phyloP scores from a whole-genome alignment of 352 stramenopile genomes.

The Detonula confervacea region DNA sequence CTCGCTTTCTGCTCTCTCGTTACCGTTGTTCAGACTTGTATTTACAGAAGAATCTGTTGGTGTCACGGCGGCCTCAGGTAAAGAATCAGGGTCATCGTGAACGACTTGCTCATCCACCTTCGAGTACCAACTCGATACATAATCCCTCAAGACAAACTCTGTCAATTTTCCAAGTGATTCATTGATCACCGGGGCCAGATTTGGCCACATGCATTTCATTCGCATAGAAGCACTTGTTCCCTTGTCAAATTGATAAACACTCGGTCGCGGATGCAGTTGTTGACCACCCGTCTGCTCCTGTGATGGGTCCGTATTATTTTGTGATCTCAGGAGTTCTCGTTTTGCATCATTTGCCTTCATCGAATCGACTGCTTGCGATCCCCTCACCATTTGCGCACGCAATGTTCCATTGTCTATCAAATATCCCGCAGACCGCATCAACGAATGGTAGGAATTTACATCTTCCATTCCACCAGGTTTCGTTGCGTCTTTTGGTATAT shows the following conservation, averaged over 20 bases:
- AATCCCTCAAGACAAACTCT: slow-evolving; percentile 83
- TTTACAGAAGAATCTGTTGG: slow-evolving; percentile 6
- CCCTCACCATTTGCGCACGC: slow-evolving; percentile 64
- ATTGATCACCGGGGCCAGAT: slow-evolving; percentile 62
- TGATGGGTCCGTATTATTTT: not conserved
- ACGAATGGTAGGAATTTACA: slow-evolving; percentile 54
- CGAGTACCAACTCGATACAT: slow-evolving; percentile 63
- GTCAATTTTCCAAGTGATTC: slow-evolving; percentile 73
- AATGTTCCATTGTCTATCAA: slow-evolving; percentile 46
- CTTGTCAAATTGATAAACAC: slow-evolving; percentile 59
- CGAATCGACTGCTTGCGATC: slow-evolving; percentile 28
- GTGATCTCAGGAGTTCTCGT: not conserved
- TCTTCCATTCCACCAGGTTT: slow-evolving; percentile 37
- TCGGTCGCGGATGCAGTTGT: slow-evolving; percentile 5
- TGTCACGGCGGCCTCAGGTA: not conserved
- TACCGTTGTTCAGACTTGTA: not conserved
- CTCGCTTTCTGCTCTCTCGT: not conserved
- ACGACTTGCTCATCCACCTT: slow-evolving; percentile 55
- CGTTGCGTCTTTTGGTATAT: slow-evolving; percentile 16
- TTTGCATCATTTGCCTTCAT: slow-evolving; percentile 36
- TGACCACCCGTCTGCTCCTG: not conserved
- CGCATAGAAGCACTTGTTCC: slow-evolving; percentile 35
- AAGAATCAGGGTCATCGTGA: slow-evolving; percentile 26
- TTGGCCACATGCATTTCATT: slow-evolving; percentile 76
- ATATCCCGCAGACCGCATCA: slow-evolving; percentile 83